Evolutionary conservation across 2,329 filamentous ascomycete genomes (phyloP), one percentile per base, ranked within the genome.

Genomic region (Aspergillus jensenii): DNA sequence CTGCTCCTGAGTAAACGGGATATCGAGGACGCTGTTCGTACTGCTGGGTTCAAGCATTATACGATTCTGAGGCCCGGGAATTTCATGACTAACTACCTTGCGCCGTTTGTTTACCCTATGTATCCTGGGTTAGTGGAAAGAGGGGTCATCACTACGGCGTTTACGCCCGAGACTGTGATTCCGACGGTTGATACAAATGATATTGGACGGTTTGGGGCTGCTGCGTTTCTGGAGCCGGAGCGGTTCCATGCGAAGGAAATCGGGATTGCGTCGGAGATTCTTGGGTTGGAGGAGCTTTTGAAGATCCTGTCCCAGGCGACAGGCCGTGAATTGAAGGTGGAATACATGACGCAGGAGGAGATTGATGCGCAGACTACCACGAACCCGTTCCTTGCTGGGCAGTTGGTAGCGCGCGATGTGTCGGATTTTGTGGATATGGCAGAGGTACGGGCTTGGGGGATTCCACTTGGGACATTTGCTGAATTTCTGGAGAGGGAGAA

Each of bases 21-120:
- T 1, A 73, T 82, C 21, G 81, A 84, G 59, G 59, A 70, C 1
- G 68, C 69, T 19, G 65, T 81, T 4, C 68, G 73, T 19, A 54
- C 62, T 8, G 65, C 69, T 1, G 74, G 74, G 2, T 78, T 81
- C 58, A 60, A 74, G 14, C 60, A 66, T 7, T 84, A 78, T 76
- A 83, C 81, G 0, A 74, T 84, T 21, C 65, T 85, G 2, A 78
- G 80, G 2, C 80, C 80, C 0, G 79, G 77, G 1, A 77, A 74
- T 62, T 84, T 85, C 71, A 81, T 82, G 77, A 72, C 75, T 19
- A 84, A 85, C 63, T 79, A 78, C 59, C 48, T 83, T 4, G 56
- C 68, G 4, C 81, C 81, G 3, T 68, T 76, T 11, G 74, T 76
- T 1, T 52, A 51, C 9, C 70, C 76, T 8, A 71, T 77, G 68